Evolutionary conservation across 768 basidiomycete genomes (phyloP).

Genomic region (Exidia glandulosa): DNA sequence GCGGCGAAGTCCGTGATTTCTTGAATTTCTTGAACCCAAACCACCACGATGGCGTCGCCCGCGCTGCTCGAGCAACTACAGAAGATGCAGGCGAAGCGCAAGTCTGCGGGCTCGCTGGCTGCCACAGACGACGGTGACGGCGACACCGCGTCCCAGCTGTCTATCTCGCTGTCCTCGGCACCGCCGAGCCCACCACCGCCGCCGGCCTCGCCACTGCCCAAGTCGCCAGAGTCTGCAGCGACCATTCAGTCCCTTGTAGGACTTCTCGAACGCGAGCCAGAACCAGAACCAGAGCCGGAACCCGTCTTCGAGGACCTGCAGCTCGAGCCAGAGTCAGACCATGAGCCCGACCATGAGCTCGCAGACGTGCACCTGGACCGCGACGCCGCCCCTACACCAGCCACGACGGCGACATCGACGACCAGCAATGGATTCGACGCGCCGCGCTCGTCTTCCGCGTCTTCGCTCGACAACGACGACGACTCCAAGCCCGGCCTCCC

Average conservation of each 20-base stretch:
- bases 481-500: background rate
- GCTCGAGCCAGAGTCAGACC: too few relatives aligned
- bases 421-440: too few relatives aligned
- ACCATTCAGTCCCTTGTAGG: too few relatives aligned
- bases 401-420: too few relatives aligned
- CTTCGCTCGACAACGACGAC: background rate
- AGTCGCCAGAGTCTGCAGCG: slow-evolving; percentile 4
- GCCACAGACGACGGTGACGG: slow-evolving; percentile 35
- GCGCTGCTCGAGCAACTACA: background rate
- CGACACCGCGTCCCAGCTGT: slow-evolving; percentile 71
- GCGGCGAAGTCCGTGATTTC: too few relatives aligned
- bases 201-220: slow-evolving; percentile 5
- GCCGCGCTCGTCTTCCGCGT: too few relatives aligned
- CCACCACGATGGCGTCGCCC: background rate
- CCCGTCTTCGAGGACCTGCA: background rate
- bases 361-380: too few relatives aligned
- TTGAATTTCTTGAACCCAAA: too few relatives aligned
- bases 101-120: background rate
- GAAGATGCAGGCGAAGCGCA: background rate
- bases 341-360: too few relatives aligned
- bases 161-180: slow-evolving; percentile 64
- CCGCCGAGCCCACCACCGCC: slow-evolving; percentile 15
- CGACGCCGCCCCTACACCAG: too few relatives aligned
- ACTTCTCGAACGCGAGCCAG: background rate
- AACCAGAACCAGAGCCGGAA: background rate